These are phyloP conservation scores for Chlamydomonas incerta DNA, from an alignment of 139 green algal species.

Conservation along the genomic window DNA sequence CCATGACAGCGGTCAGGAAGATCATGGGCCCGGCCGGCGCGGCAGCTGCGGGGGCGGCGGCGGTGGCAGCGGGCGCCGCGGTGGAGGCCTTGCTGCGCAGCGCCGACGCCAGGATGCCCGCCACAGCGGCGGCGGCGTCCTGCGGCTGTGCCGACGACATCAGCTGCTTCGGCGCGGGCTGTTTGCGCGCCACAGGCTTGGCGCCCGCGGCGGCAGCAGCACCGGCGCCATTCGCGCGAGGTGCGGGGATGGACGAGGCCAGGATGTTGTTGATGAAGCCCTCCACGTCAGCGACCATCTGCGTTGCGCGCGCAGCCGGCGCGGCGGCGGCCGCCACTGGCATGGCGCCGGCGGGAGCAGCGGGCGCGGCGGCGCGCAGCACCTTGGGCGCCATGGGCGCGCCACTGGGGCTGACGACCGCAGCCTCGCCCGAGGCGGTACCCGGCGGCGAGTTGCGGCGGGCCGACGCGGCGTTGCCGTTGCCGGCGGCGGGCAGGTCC, in stretches of 20 bases:
- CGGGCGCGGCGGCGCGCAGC: not conserved
- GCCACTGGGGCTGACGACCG: not conserved
- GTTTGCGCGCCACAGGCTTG: not conserved
- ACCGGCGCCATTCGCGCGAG: not conserved
- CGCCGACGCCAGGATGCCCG: slow-evolving; percentile 2
- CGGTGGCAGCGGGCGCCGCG: not conserved
- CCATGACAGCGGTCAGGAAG: not conserved
- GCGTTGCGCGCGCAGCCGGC: not conserved
- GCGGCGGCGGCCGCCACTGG: not conserved
- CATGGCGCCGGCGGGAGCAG: not conserved
- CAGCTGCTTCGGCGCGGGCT: not conserved
- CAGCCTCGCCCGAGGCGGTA: not conserved
- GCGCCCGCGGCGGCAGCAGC: not conserved
- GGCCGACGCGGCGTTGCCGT: not conserved
- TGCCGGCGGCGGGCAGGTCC: not conserved
- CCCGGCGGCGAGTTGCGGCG: not conserved
- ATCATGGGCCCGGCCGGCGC: not conserved
- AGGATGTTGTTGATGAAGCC: slow-evolving; percentile 49
- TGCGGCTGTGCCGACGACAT: not conserved
- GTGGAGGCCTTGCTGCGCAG: not conserved
- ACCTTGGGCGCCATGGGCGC: not conserved
- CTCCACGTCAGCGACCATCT: slow-evolving; percentile 44
- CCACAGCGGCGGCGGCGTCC: slow-evolving; percentile 10
- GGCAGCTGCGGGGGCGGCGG: no score
- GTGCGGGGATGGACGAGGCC: not conserved